Evolutionary conservation across 192 early-diverging fungal genomes (phyloP), one percentile per base, ranked within the genome.

Genomic region (Rhizophagus prolifer): DNA sequence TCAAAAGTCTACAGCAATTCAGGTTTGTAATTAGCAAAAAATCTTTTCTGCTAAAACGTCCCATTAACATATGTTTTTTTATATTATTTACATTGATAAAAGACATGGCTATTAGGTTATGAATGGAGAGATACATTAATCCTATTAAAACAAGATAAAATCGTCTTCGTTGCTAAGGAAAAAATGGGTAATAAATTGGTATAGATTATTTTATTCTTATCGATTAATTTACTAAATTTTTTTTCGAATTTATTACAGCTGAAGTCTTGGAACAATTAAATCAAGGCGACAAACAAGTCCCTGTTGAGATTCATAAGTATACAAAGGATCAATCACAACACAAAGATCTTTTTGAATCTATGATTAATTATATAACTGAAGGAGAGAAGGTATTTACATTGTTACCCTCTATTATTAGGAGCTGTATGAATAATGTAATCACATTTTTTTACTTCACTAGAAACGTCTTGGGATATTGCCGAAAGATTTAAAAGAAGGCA

Each of bases 21-120:
- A 92, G 85, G 91, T 91, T 76, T 26, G 31, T 54, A 60, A 9
- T 21, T 21, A 12, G 9, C 38, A 14, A 26, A 9, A n/a, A 36
- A 5, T 0, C 13, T 30, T 58, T 70, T 25, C 14, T 44, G 23
- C 19, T 25, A 9, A 23, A 6, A 23, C n/a, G 12, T 50, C 8
- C 34, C 70, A 23, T 30, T 34, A 12, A 23, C 59, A 67, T 1
- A 19, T n/a, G 50, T 69, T 70, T 67, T 36, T 30, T 75, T 28
- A 23, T 26, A 44, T 38, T n/a, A 8, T 10, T 61, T 59, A 72
- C 47, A 50, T 3, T 19, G 50, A 21, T 44, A 25, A 84, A 38
- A 99, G 90, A 90, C 89, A 62, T 99, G 96, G 96, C 86, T 97
- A 67, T 86, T 97, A 59, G 95, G 95, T 54, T 94, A 95, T 76